Evolutionary conservation across 2,329 filamentous ascomycete genomes (phyloP).

Genomic region (Aureobasidium sp.): DNA sequence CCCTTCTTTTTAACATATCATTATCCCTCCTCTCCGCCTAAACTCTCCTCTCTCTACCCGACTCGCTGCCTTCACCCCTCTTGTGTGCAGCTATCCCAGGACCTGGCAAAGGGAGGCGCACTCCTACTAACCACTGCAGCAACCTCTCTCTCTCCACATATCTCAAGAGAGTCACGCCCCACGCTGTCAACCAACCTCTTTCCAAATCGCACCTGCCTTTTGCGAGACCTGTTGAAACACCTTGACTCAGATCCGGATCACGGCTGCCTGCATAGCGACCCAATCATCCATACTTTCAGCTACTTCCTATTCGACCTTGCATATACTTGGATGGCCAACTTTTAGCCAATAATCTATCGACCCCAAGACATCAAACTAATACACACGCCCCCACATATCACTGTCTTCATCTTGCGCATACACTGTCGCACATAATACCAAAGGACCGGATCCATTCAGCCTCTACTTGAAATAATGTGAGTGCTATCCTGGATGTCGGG

Average conservation of each 20-base stretch:
- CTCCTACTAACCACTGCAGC: not conserved
- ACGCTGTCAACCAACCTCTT: constrained; percentile 1
- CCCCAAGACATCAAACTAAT: constrained; percentile 13
- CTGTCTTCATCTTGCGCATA: constrained; percentile 10
- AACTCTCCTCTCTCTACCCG: constrained; percentile 10
- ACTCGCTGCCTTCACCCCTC: not conserved
- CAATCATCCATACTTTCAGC: constrained; percentile 1
- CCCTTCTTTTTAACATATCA: constrained; percentile 13
- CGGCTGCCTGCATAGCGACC: constrained; percentile 9
- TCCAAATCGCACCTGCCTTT: not conserved
- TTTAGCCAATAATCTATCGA: constrained; percentile 2
- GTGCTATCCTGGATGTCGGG: constrained; percentile 11
- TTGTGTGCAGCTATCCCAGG: constrained; percentile 5
- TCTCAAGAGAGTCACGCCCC: constrained; percentile 9
- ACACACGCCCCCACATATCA: constrained; percentile 7
- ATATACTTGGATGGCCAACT: constrained; percentile 10
- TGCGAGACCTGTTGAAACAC: constrained; percentile 13
- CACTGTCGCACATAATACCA: constrained; percentile 12
- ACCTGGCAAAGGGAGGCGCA: constrained; percentile 1
- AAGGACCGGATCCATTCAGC: constrained; percentile 11
- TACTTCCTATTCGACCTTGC: constrained; percentile 11
- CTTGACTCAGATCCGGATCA: constrained; percentile 11
- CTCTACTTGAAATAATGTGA: constrained; percentile 11
- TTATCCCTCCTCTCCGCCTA: constrained; percentile 8
- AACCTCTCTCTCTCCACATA: constrained; percentile 5